Evolutionary conservation across 148 eudicot species (phyloP), one percentile per base, ranked within the genome.

Genomic region (Pouteria glomerata): DNA sequence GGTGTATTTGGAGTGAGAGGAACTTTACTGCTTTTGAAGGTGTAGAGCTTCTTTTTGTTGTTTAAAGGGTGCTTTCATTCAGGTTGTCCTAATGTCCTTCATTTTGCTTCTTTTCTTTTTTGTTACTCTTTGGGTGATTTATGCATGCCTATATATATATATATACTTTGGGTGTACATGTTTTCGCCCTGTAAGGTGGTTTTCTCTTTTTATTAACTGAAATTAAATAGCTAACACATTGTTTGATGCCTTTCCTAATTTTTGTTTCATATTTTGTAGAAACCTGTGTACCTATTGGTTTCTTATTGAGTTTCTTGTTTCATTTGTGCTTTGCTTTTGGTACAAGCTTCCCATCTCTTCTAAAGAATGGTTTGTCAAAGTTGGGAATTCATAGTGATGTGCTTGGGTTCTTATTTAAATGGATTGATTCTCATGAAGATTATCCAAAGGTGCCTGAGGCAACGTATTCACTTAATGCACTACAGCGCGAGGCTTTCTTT

Each of bases 401-500:
- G 52, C 77, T 95, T 74, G 88, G 84, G 31, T 72, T 87, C 55
- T 72, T 88, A 61, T 82, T 86, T 52, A 79, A 84, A 69, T 79
- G 82, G 73, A 76, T 72, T 23, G 87, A 81, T 73, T 79, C 80
- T 8, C 68, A 58, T 59, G 85, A 74, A 59, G 89, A 78, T 73
- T 80, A 72, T 74, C 84, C 83, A 57, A 83, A 68, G 81, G 82
- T 96, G 71, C 97, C 99, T 1, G 99, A 84, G 80, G 99, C 97
- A 37, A 90, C 85, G 73, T 97, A 97, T 26, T 69, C 86, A 30
- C 83, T 96, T 70, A 79, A 76, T 6, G 92, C 99, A 52, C 78
- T 96, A 67, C 86, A 85, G 47, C 83, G 74, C 37, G 97, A 91
- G 83, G 86, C 99, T 2, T 95, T 95, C 74, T 95, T 95, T 75